These are phyloP conservation scores for Thozetella sp. DNA, from an alignment of 495 filamentous ascomycete species.

Conservation along the genomic window DNA sequence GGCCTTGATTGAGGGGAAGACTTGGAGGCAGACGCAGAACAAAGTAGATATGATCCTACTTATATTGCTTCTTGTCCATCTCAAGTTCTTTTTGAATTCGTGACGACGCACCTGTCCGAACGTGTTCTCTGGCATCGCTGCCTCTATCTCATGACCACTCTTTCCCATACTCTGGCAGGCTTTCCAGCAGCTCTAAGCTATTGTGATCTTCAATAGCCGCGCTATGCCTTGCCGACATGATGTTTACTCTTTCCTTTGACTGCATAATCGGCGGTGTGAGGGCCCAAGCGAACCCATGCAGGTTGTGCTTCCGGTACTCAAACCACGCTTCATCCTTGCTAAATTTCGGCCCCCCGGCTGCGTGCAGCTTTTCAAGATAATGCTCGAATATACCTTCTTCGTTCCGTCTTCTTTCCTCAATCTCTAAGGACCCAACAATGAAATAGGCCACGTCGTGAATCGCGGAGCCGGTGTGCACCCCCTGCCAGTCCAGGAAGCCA, in stretches of 20 bases:
- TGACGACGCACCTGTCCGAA: too few species aligned
- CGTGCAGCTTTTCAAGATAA: conserved; percentile 23
- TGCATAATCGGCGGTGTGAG: conserved; percentile 31
- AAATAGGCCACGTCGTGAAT: conserved; percentile 37
- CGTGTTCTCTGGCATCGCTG: neutral
- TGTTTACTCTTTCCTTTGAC: conserved; percentile 25
- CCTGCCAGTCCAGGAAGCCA: conserved; percentile 37
- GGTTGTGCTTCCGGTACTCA: conserved; percentile 31
- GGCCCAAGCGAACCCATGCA: conserved; percentile 31
- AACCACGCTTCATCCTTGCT: conserved; percentile 21
- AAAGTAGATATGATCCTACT: too few species aligned
- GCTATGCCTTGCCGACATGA: conserved; percentile 27
- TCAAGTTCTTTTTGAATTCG: too few species aligned
- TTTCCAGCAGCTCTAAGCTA: conserved; percentile 29
- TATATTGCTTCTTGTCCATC: too few species aligned
- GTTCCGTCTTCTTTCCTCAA: conserved; percentile 29
- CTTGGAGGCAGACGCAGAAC: too few species aligned
- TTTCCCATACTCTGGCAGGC: conserved; percentile 14
- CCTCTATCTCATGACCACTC: neutral
- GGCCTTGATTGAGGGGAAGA: too few species aligned
- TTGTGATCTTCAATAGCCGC: conserved; percentile 33
- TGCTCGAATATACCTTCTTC: conserved; percentile 30
- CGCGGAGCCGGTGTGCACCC: conserved; percentile 27
- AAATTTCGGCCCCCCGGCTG: conserved; percentile 21
- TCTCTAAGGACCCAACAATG: conserved; percentile 23